A percentile compares a stretch with the other conserved stretches of the same genome.
phyloP scores from a whole-genome alignment of 768 basidiomycete genomes.

The Hericium alpestre region DNA sequence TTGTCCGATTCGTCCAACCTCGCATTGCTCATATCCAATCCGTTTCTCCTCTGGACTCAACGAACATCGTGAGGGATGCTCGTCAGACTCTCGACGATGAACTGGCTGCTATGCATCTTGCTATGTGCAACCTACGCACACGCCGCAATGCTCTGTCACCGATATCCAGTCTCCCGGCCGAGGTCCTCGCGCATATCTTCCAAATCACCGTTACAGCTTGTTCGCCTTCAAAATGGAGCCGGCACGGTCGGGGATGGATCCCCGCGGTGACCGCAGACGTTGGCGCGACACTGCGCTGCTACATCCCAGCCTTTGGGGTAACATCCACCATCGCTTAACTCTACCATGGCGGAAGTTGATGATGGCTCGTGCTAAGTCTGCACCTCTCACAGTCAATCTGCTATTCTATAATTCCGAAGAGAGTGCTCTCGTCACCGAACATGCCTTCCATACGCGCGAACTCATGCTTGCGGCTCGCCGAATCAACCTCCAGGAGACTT shows the following conservation, averaged over 20 bases:
- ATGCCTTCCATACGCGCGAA: not conserved
- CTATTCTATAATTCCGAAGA: not conserved
- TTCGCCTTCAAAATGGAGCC: not conserved
- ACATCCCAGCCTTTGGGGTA: no score
- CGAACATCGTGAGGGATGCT: not conserved
- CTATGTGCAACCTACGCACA: not conserved
- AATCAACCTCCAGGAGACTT: not conserved
- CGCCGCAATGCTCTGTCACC: not conserved
- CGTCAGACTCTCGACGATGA: not conserved
- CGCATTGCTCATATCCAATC: no score
- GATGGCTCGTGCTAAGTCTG: not conserved
- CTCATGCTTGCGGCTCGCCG: not conserved
- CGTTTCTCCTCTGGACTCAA: no score
- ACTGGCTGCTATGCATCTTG: not conserved
- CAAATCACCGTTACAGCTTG: not conserved
- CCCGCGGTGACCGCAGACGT: not conserved
- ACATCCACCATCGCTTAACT: no score
- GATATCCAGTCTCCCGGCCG: not conserved
- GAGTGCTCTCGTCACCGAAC: not conserved
- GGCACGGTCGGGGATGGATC: not conserved
- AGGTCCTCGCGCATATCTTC: not conserved
- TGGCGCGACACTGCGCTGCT: no score
- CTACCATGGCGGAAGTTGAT: no score
- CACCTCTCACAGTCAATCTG: not conserved
- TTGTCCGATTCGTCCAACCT: no score